Percentiles rank a stretch among this genome's conserved stretches.
phyloP scores from a whole-genome alignment of 495 filamentous ascomycete species.

The Penicillium crystallinum region DNA sequence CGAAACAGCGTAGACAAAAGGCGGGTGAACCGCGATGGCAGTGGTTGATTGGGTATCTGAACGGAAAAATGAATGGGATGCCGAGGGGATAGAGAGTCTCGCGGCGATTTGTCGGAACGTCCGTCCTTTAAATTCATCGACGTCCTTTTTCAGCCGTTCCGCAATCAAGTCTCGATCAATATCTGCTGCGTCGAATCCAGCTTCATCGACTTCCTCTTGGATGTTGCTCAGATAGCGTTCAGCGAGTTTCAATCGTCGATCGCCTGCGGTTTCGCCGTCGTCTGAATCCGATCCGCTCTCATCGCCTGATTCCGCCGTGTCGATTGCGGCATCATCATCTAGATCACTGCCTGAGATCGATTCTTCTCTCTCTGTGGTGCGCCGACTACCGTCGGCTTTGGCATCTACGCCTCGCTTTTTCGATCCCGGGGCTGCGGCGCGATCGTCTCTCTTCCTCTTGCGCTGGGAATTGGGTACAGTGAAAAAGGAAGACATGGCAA shows the following conservation, averaged over 20 bases:
- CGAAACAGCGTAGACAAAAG: constrained; percentile 77
- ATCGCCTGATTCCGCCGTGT: constrained; percentile 37
- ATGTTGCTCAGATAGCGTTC: constrained; percentile 92
- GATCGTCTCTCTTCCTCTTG: constrained; percentile 68
- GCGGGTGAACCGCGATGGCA: constrained; percentile 68
- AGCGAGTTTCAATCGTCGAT: constrained; percentile 80
- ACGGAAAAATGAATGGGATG: constrained; percentile 63
- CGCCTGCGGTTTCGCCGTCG: constrained; percentile 78
- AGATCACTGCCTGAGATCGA: constrained; percentile 86
- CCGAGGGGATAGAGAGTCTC: constrained; percentile 57
- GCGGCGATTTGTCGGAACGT: constrained; percentile 74
- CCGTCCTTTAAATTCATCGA: constrained; percentile 87
- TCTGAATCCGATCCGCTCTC: constrained; percentile 49
- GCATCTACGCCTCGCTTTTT: constrained; percentile 51
- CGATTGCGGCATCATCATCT: constrained; percentile 53
- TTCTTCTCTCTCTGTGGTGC: constrained; percentile 40
- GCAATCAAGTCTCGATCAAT: constrained; percentile 91
- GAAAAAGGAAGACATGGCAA: constrained; percentile 78
- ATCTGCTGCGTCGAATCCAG: constrained; percentile 86
- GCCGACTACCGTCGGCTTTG: constrained; percentile 26
- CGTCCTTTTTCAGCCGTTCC: constrained; percentile 82
- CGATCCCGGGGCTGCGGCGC: constrained; percentile 44
- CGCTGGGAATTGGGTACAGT: constrained; percentile 69
- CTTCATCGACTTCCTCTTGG: constrained; percentile 71
- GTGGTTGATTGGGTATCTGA: constrained; percentile 74